Percentiles rank a stretch among this genome's conserved stretches.
Evolutionary conservation across 192 early-diverging fungal genomes (phyloP).

Genomic region (Obelidium mucronatum): DNA sequence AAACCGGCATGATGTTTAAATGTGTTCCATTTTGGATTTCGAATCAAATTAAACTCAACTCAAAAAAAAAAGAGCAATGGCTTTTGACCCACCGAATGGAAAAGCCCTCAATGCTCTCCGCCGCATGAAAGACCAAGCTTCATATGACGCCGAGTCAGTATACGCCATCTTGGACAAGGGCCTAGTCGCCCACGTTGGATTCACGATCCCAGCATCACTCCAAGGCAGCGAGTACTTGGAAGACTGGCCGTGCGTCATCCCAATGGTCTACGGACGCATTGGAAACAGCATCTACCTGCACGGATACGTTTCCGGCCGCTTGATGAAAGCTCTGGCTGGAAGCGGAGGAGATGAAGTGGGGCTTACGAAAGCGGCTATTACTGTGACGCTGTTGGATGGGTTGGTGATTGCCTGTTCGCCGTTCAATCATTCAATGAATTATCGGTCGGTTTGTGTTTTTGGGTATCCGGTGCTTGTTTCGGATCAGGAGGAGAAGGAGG

Average conservation of each 20-base stretch:
- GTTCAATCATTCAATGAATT: conserved; percentile 61
- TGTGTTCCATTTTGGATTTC: conserved; percentile 1
- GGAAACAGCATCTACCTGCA: conserved; percentile 60
- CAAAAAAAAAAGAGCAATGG: neutral
- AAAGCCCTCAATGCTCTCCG: conserved; percentile 18
- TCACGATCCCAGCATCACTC: conserved; percentile 34
- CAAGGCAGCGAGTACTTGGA: conserved; percentile 29
- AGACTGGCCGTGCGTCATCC: conserved; percentile 61
- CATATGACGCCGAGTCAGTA: conserved; percentile 52
- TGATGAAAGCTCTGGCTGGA: conserved; percentile 24
- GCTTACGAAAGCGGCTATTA: neutral
- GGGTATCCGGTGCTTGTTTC: conserved; percentile 51
- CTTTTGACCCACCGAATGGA: neutral
- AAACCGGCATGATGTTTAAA: too few species aligned
- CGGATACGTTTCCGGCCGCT: conserved; percentile 33
- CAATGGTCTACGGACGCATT: conserved; percentile 61
- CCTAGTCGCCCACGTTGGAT: conserved; percentile 60
- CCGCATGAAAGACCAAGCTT: conserved; percentile 40
- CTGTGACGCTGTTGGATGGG: conserved; percentile 50
- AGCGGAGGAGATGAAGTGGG: conserved; percentile 3
- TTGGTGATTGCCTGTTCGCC: conserved; percentile 54
- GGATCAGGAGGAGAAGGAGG: conserved; percentile 46
- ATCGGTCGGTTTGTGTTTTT: conserved; percentile 54
- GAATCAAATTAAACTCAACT: neutral
- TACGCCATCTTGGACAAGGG: conserved; percentile 53